phyloP scores from a whole-genome alignment of 805 yeast species.

The Myxozyma monticola region DNA sequence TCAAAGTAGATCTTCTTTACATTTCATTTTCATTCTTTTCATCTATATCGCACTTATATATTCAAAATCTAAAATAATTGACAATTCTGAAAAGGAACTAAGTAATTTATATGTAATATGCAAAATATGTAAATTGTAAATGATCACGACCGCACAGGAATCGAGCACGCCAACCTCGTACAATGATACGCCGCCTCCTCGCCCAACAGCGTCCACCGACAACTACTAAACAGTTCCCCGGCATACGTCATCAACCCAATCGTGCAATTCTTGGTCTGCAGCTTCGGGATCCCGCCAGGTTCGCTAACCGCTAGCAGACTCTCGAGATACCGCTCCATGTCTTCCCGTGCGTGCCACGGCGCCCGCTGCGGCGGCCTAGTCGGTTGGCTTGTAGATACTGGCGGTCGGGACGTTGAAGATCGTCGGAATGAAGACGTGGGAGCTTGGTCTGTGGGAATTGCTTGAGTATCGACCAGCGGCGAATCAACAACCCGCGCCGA shows the following conservation, averaged over 20 bases:
- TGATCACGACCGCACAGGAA: constrained; percentile 18
- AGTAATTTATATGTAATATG: too few relatives aligned
- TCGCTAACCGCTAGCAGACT: constrained; percentile 17
- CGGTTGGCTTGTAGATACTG: too few relatives aligned
- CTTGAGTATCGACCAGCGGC: too few relatives aligned
- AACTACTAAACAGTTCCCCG: constrained; percentile 14
- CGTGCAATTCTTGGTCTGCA: constrained; percentile 23
- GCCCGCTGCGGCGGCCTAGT: too few relatives aligned
- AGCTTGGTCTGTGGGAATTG: too few relatives aligned
- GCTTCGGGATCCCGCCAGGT: constrained; percentile 10
- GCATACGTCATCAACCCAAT: constrained; percentile 26
- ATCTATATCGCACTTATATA: constrained; percentile 47
- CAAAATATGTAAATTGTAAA: too few relatives aligned
- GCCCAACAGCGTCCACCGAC: constrained; percentile 26
- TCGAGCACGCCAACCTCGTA: constrained; percentile 14
- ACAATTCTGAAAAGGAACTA: constrained; percentile 43
- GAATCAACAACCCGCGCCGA: too few relatives aligned
- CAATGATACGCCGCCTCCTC: constrained; percentile 28
- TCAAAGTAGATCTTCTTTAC: neutral
- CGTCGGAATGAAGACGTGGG: too few relatives aligned
- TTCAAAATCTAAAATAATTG: constrained; percentile 61
- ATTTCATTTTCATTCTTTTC: neutral
- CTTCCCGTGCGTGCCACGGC: constrained; percentile 23
- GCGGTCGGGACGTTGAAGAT: too few relatives aligned
- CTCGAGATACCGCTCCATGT: constrained; percentile 24